A percentile compares a stretch with the other conserved stretches of the same genome.
phyloP scores from a whole-genome alignment of 306 rosid species.

The Gastrolobium villosum region DNA sequence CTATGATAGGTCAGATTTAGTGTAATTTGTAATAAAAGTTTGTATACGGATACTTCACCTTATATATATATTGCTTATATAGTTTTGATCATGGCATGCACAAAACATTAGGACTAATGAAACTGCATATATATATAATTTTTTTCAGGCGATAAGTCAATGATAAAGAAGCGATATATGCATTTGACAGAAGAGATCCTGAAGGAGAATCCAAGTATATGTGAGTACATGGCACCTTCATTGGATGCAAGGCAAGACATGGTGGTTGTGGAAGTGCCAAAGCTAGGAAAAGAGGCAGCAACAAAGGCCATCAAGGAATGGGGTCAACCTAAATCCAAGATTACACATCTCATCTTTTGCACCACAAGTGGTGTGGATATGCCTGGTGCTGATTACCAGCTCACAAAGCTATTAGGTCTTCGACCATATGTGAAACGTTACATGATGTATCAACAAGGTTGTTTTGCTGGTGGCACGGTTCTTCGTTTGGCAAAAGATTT shows the following conservation, averaged over 20 bases:
- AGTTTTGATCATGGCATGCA: neutral
- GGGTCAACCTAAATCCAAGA: conserved; percentile 47
- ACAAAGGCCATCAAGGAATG: conserved; percentile 50
- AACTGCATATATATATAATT: neutral
- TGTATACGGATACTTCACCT: too few relatives aligned
- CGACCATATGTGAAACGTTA: conserved; percentile 47
- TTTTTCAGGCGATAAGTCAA: conserved; percentile 53
- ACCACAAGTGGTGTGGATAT: conserved; percentile 53
- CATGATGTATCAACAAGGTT: conserved; percentile 56
- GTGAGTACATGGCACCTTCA: conserved; percentile 55
- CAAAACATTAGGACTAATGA: neutral
- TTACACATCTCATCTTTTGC: conserved; percentile 49
- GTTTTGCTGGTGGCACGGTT: conserved; percentile 47
- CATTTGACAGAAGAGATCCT: conserved; percentile 46
- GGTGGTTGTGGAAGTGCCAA: conserved; percentile 53
- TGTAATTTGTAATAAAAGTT: too few relatives aligned
- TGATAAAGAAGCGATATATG: conserved; percentile 55
- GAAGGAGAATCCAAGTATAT: conserved; percentile 43
- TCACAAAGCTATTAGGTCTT: conserved; percentile 49
- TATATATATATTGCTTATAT: too few relatives aligned
- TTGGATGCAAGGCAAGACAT: conserved; percentile 54
- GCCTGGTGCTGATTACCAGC: conserved; percentile 55
- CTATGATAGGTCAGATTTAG: too few relatives aligned
- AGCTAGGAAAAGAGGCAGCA: conserved; percentile 53
- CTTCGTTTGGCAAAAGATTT: conserved; percentile 50